Evolutionary conservation across 106 monocot species (phyloP).

Genomic region (Posidonia australis): DNA sequence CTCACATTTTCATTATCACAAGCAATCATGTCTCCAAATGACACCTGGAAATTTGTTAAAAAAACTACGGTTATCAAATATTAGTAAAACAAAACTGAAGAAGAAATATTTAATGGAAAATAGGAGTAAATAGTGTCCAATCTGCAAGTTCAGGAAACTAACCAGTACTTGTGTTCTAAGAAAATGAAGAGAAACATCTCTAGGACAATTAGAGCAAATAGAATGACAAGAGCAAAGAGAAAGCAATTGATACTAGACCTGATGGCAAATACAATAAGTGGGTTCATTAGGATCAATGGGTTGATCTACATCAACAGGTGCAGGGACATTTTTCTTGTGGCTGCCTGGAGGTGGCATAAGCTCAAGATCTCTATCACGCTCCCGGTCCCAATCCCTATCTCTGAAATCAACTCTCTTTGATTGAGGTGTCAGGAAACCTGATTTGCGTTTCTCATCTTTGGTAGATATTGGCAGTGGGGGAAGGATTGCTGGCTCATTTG

Average conservation of each 20-base stretch:
- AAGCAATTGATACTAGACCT: slow-evolving; percentile 30
- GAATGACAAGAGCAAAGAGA: neutral
- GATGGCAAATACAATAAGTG: slow-evolving; percentile 95
- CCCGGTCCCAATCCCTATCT: slow-evolving; percentile 91
- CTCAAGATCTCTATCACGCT: slow-evolving; percentile 71
- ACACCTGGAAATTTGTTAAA: slow-evolving; percentile 46
- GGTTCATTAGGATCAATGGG: slow-evolving; percentile 94
- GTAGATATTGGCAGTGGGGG: slow-evolving; percentile 47
- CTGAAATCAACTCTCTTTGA: slow-evolving; percentile 46
- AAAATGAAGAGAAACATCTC: too few relatives aligned
- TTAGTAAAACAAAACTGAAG: neutral
- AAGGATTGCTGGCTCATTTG: slow-evolving; percentile 85
- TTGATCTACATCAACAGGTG: slow-evolving; percentile 65
- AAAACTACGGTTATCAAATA: slow-evolving; percentile 1
- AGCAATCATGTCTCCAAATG: slow-evolving; percentile 99
- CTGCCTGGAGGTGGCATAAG: slow-evolving; percentile 94
- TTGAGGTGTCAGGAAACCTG: slow-evolving; percentile 65
- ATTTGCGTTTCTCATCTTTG: slow-evolving; percentile 69
- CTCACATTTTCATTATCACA: slow-evolving; percentile 97
- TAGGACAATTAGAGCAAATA: too few relatives aligned
- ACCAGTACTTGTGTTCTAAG: too few relatives aligned
- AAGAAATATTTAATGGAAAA: neutral
- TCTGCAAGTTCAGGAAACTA: too few relatives aligned
- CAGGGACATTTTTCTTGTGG: slow-evolving; percentile 55
- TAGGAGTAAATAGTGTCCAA: too few relatives aligned